Percentiles rank a stretch among this genome's conserved stretches.
phyloP scores from a whole-genome alignment of 2,329 filamentous ascomycete species.

The Penicillium frequentans region DNA sequence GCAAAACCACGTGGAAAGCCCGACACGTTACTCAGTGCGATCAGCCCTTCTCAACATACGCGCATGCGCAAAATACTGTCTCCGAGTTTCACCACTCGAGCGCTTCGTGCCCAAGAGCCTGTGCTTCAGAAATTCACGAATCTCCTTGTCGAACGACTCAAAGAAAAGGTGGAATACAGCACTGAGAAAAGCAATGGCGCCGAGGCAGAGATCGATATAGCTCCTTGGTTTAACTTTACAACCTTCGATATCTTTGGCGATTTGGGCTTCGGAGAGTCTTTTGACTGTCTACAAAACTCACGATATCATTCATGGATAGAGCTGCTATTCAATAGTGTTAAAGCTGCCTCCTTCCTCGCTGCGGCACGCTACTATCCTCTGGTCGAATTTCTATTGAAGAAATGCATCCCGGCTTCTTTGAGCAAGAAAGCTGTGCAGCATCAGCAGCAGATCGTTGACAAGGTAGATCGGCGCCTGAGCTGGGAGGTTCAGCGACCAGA shows the following conservation, averaged over 20 bases:
- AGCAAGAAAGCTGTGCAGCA: background rate
- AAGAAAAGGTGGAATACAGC: background rate
- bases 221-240: background rate
- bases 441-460: background rate
- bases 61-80: background rate
- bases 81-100: background rate
- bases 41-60: background rate
- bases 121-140: background rate
- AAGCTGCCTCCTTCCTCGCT: background rate
- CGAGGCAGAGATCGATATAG: background rate
- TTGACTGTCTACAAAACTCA: background rate
- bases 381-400: background rate
- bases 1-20: background rate
- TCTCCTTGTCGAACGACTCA: background rate
- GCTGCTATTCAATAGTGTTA: background rate
- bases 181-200: background rate
- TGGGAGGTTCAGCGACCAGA: slow-evolving; percentile 1
- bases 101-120: background rate
- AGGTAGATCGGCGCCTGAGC: background rate
- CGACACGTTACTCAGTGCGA: background rate
- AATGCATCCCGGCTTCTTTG: background rate
- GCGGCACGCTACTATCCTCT: background rate
- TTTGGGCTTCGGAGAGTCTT: slow-evolving; percentile 1
- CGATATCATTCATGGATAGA: background rate
- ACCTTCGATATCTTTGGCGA: background rate